These are phyloP conservation scores for Fistulifera solaris DNA, from an alignment of 108 stramenopile species.

Conservation along the genomic window DNA sequence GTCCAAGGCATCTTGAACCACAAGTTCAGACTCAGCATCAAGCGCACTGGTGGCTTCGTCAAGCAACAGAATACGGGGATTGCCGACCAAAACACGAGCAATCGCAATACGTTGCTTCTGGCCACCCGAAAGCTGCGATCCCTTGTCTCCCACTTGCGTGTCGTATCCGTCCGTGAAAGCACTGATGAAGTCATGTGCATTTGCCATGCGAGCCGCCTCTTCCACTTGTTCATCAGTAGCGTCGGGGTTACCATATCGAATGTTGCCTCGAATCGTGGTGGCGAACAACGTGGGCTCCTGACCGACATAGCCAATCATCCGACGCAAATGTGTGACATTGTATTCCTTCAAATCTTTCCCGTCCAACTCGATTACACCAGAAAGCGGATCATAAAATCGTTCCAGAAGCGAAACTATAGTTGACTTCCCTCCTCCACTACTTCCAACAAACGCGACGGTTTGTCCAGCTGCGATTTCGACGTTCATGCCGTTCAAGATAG, in stretches of 20 bases:
- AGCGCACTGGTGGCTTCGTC: slow-evolving; percentile 71
- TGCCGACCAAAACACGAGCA: slow-evolving; percentile 53
- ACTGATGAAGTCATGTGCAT: slow-evolving; percentile 84
- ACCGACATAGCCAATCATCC: slow-evolving; percentile 80
- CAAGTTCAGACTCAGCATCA: slow-evolving; percentile 53
- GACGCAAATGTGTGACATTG: slow-evolving; percentile 72
- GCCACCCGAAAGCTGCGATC: slow-evolving; percentile 48
- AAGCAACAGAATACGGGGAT: slow-evolving; percentile 63
- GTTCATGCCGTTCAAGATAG: slow-evolving; percentile 44
- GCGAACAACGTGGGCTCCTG: slow-evolving; percentile 93
- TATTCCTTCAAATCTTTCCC: slow-evolving; percentile 75
- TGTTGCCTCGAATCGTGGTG: slow-evolving; percentile 84
- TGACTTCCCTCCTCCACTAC: slow-evolving; percentile 66
- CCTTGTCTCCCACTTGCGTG: slow-evolving; percentile 35
- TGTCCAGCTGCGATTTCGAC: slow-evolving; percentile 45
- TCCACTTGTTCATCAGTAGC: slow-evolving; percentile 61
- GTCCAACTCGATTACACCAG: slow-evolving; percentile 71
- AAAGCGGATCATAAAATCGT: slow-evolving; percentile 86
- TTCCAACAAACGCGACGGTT: slow-evolving; percentile 62
- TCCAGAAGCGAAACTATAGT: slow-evolving; percentile 40
- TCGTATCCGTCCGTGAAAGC: slow-evolving; percentile 60
- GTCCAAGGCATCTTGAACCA: slow-evolving; percentile 88
- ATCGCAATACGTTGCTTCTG: slow-evolving; percentile 52
- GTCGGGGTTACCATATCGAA: slow-evolving; percentile 65
- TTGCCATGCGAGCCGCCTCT: slow-evolving; percentile 79